Base-by-base conservation (phyloP, 305 asterid species). In the Petunia hybrid region DNA sequence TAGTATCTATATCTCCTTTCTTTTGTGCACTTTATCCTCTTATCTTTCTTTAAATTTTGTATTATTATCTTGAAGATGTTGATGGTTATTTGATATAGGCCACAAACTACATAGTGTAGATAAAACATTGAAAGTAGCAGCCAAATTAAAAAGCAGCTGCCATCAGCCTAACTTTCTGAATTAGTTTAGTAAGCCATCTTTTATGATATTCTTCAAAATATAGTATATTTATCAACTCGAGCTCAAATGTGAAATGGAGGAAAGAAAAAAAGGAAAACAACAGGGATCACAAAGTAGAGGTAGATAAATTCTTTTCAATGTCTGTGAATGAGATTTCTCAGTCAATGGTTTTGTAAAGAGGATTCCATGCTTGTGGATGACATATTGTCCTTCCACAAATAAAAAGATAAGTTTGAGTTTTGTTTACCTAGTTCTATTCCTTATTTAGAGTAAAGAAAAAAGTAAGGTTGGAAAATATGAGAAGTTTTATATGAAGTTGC, bases 151-250 rank as follows among this genome's bases (percentile, higher is more conserved):
- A 71, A 55, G 45, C 7, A 35, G 13, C 45, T 35, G 46, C 4
- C 63, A 73, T 73, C 43, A 35, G 63, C 62, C 62, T 48, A 51
- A 35, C 63, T 73, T 73, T 73, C 35, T 12, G 36, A 73, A 41
- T 12, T 13, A 71, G 12, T 51, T 2, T 73, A 62, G 36, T 73
- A 36, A 73, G 10, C 14, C 31, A 71, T 46, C 31, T 71, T 48
- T 71, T 71, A 5, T 7, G 14, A 68, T 6, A 4, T 68, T 7
- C 36, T n/a, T 67, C 31, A 42, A 8, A 36, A 41, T 4, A 14
- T 16, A 68, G 31, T 68, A 3, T 42, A 16, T 14, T 3, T 36
- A 5, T 12, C 6, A 40, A 65, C 2, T 65, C 8, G 71, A 65
- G 71, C 31, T 22, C 31, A 22, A 22, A 22, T 22, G 31, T 22